Base-by-base conservation (phyloP, 2,329 filamentous ascomycete species). In the Monilinia vaccinii-corymbosi region DNA sequence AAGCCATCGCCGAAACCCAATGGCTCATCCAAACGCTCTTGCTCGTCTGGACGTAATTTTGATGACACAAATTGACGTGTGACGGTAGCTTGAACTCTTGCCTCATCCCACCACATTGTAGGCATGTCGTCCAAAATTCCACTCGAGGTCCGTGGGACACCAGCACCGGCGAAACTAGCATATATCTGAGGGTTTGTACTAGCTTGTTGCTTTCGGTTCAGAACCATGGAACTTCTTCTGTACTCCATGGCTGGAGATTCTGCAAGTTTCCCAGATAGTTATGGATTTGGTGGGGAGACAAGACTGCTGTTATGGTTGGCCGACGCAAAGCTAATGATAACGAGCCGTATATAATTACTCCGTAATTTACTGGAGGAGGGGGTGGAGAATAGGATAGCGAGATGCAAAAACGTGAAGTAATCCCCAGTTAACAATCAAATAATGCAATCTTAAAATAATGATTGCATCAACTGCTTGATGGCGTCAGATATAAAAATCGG, bases 91-190 rank as follows among this genome's bases (percentile, higher is more conserved):
- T 88, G 81, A 70, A 91, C 89, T 62, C 79, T 80, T 65, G 84
- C 80, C 60, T 84, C 77, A 70, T 88, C 86, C 87, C 87, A 91
- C 86, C 87, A 90, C 72, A 84, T 76, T 53, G 62, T 69, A 44
- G 63, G 60, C 10, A 62, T 61, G 51, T 70, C 69, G 42, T 62
- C 62, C 28, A 68, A 56, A 62, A 65, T 62, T 61, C 65, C 69
- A 70, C 69, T 65, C n/a, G 63, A 45, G 52, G 61, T 65, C n/a
- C 61, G 63, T 42, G 49, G 45, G 11, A 60, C 52, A 47, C 62
- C 65, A 44, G 63, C 58, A 28, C 67, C 67, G 45, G 68, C 68
- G 59, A 70, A 70, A 58, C 64, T 69, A 48, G 66, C 53, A 62
- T 70, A 70, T 67, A 70, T 70, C 64, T 68, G 68, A 34, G 68